A percentile compares a stretch with the other conserved stretches of the same genome.
Conservation (phyloP, 2,329 filamentous ascomycete genomes). For the Trematosphaeria pertusa region DNA sequence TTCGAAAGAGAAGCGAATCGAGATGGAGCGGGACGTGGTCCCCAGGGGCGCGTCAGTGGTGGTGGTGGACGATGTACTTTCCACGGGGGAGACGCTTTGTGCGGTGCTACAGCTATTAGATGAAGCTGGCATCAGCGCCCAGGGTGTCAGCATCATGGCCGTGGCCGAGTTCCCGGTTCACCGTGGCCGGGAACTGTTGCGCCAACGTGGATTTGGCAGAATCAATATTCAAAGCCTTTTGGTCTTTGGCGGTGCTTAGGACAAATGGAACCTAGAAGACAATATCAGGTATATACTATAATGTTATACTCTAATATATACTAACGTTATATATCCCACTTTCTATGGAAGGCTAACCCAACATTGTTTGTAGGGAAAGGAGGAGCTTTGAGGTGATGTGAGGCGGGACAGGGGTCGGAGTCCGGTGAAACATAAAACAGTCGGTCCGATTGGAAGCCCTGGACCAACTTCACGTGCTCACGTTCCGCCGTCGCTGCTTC, state of each 20-base stretch:
- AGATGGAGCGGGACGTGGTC: conserved; percentile 58
- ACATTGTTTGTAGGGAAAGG: not conserved
- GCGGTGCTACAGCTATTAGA: conserved; percentile 59
- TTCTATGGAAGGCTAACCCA: no score
- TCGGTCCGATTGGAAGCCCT: conserved; percentile 9
- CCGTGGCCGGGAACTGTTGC: conserved; percentile 58
- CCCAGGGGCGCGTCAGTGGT: conserved; percentile 53
- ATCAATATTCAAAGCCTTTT: conserved; percentile 62
- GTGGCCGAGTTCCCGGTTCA: conserved; percentile 67
- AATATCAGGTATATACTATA: no score
- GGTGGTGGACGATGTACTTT: conserved; percentile 67
- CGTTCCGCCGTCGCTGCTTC: conserved; percentile 18
- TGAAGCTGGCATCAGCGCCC: conserved; percentile 50
- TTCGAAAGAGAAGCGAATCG: conserved; percentile 50
- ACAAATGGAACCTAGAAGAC: conserved; percentile 1
- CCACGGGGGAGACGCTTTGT: conserved; percentile 62
- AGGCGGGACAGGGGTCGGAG: conserved; percentile 1
- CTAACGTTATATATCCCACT: no score
- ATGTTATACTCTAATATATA: no score
- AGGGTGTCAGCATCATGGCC: conserved; percentile 58
- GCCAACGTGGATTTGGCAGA: conserved; percentile 56
- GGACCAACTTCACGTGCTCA: conserved; percentile 22
- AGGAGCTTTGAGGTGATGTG: conserved; percentile 4
- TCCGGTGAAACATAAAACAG: conserved; percentile 6
- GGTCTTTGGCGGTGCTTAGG: conserved; percentile 55